These are phyloP conservation scores for Aphanoascus verrucosus DNA, from an alignment of 2,329 filamentous ascomycete species.

Conservation along the genomic window DNA sequence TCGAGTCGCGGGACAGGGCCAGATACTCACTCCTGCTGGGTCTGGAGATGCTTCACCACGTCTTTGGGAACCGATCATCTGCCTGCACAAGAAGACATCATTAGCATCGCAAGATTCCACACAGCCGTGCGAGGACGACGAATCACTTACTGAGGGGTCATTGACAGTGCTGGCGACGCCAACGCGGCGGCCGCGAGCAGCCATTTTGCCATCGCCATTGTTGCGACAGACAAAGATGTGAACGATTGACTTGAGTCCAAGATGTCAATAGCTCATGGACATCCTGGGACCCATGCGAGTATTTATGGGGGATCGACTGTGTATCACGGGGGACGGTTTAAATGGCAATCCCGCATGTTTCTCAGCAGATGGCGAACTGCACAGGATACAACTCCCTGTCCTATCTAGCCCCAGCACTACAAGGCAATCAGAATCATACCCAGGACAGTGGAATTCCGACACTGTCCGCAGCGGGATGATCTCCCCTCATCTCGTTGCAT, in stretches of 20 bases:
- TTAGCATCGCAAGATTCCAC: neutral
- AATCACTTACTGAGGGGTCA: slow-evolving; percentile 20
- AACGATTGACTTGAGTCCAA: slow-evolving; percentile 9
- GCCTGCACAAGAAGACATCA: slow-evolving; percentile 17
- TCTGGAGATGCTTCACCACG: slow-evolving; percentile 30
- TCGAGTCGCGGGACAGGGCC: neutral
- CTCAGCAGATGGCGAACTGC: neutral
- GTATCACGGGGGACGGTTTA: slow-evolving; percentile 3
- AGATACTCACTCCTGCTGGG: slow-evolving; percentile 30
- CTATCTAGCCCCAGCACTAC: slow-evolving; percentile 1
- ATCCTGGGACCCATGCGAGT: slow-evolving; percentile 1
- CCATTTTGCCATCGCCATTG: slow-evolving; percentile 18
- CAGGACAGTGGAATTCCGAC: slow-evolving; percentile 7
- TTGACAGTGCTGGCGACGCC: slow-evolving; percentile 18
- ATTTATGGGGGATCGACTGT: slow-evolving; percentile 9
- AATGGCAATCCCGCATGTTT: neutral
- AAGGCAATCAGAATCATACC: neutral
- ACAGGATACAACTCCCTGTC: slow-evolving; percentile 3
- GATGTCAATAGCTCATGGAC: slow-evolving; percentile 5
- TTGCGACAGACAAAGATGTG: slow-evolving; percentile 8
- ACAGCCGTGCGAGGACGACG: neutral
- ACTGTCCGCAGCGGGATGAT: neutral
- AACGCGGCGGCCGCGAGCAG: slow-evolving; percentile 18
- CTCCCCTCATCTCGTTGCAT: slow-evolving; percentile 9
- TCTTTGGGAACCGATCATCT: slow-evolving; percentile 30